Base-by-base conservation (phyloP, 495 filamentous ascomycete species). In the Tuber umbilicatum region DNA sequence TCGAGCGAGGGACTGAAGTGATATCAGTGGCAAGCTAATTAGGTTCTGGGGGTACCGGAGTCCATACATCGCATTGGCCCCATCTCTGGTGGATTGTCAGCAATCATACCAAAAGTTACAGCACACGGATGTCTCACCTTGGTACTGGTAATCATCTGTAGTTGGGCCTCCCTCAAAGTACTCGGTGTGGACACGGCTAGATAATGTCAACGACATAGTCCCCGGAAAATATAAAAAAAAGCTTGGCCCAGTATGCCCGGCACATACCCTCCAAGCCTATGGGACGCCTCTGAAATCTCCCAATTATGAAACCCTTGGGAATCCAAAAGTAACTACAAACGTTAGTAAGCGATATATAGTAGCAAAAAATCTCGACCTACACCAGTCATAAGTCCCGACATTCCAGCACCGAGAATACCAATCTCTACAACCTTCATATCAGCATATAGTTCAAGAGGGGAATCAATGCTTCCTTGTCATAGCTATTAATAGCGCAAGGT, bases 381-480 rank as follows among this genome's bases (percentile, higher is more conserved):
- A 72, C 81, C 82, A 19, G 84, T 88, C 88, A 91, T 89, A 35
- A 92, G 81, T 0, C 90, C 90, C 23, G 88, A 85, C 88, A 91
- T 91, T 40, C 90, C 90, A 41, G 88, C 90, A 9, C 90, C 90
- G 6, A 92, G 81, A 76, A 92, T 92, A 60, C 88, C 90, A 77
- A 86, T 84, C 14, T 19, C 55, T 64, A 35, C 27, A 64, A 5
- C 27, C 27, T 27, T 3, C 3, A 35, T 64, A 16, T 64, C 27
- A 64, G 55, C 31, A 64, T 64, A 64, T 31, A 0, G 4, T 64
- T 64, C 55, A 17, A 35, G 35, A 35, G 27, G 27, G 5, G 4
- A 35, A 35, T 14, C 31, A 64, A 60, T 27, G 9, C n/a, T 60
- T 27, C n/a, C 27, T 74, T 75, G 79, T 43, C 39, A 60, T 39